Conservation (phyloP, 257 asterid species). For the Solanum infundibuliforme region DNA sequence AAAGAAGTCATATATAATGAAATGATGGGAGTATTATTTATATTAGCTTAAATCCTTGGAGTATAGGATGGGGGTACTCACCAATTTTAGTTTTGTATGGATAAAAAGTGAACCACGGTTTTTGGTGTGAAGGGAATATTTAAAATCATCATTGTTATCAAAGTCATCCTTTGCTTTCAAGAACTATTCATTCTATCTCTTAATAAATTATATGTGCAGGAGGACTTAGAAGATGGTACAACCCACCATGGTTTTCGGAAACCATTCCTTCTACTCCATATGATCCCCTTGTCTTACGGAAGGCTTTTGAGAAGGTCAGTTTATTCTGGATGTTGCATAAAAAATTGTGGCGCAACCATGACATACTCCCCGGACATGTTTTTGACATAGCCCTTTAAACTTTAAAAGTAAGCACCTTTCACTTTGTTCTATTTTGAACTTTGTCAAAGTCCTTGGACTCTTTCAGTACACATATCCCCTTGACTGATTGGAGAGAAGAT, state of each 20-base stretch:
- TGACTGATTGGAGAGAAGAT: neutral
- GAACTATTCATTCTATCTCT: neutral
- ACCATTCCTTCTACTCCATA: constrained; percentile 69
- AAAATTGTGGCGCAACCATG: neutral
- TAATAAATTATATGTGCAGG: constrained; percentile 38
- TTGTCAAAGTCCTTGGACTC: neutral
- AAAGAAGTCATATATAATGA: neutral
- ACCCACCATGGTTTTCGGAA: constrained; percentile 85
- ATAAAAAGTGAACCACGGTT: neutral
- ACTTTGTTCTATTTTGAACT: neutral
- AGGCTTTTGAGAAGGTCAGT: constrained; percentile 90
- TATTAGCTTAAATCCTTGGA: neutral
- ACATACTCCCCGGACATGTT: neutral
- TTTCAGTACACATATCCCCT: neutral
- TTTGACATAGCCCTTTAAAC: neutral
- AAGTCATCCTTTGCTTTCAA: neutral
- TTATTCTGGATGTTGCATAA: neutral
- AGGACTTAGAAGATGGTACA: constrained; percentile 86
- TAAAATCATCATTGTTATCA: neutral
- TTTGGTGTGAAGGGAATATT: neutral
- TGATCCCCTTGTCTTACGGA: constrained; percentile 63
- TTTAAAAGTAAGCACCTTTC: neutral
- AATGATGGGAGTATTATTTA: neutral
- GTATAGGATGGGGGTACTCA: neutral
- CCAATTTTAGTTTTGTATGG: neutral